Conservation (phyloP, 345 rosid genomes). For the Orychophragmus violaceus region DNA sequence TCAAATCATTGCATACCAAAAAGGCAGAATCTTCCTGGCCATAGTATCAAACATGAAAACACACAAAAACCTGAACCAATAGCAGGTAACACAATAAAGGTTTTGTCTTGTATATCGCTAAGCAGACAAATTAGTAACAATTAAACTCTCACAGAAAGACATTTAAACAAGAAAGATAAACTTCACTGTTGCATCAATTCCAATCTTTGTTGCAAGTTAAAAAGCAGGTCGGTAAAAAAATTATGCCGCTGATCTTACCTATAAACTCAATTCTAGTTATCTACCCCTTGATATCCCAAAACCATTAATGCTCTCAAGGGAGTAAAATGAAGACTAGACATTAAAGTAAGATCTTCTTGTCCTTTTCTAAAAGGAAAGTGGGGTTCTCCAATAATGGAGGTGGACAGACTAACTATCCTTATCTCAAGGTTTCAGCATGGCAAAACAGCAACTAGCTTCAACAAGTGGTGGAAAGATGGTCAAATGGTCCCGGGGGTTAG, state of each 20-base stretch:
- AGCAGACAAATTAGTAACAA: background rate
- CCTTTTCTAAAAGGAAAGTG: conserved; percentile 12
- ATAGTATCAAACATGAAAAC: background rate
- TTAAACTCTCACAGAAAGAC: background rate
- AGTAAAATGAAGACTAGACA: background rate
- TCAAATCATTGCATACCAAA: conserved; percentile 2
- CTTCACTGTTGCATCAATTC: background rate
- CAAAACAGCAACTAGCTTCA: conserved; percentile 18
- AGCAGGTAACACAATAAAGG: background rate
- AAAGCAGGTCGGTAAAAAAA: background rate
- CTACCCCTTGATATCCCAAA: background rate
- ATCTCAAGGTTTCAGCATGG: conserved; percentile 3
- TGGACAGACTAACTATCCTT: conserved; percentile 4
- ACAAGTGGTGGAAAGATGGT: conserved; percentile 23
- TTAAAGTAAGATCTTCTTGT: background rate
- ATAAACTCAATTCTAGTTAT: conserved; percentile 1
- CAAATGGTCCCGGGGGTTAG: conserved; percentile 30
- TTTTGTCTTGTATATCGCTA: background rate
- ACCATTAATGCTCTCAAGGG: background rate
- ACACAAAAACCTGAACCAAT: background rate
- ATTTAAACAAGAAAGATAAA: conserved; percentile 5
- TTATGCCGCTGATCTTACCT: background rate
- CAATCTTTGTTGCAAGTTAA: background rate
- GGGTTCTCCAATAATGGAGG: conserved; percentile 22
- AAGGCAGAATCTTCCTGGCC: background rate